Base-by-base conservation (phyloP, 1,284 basidiomycete species). In the Anthracocystis panici-leucophaei region DNA sequence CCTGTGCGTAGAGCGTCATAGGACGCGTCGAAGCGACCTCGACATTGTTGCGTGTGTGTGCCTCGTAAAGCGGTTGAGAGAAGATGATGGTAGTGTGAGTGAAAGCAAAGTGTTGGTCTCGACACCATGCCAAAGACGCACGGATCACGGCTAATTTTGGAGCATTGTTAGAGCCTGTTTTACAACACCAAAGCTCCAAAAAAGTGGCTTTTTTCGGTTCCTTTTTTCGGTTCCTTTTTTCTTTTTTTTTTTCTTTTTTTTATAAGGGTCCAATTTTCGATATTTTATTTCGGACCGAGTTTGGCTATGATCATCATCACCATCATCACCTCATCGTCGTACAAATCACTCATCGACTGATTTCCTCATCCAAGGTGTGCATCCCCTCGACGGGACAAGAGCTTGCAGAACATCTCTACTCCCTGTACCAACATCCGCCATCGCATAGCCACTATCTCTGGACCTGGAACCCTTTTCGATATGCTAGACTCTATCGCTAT, bases 1-100 rank as follows among this genome's bases (percentile, higher is more conserved):
- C 79, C 54, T 77, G 65, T 11, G 60, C 71, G 41, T 84, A 84
- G 9, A 84, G 79, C 71, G 83, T 84, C 77, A 80, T 71, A 8
- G 82, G 83, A 52, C 83, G 80, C 65, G 80, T 75, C 83, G 79
- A 16, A 84, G 69, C 16, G 83, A 84, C 27, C 79, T 59, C 27
- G 82, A 84, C 83, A 84, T 84, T 56, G 31, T 42, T 21, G 21
- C 27, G 35, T 18, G n/a, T 10, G 33, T 5, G 20, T 8, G 14
- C 33, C 55, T 57, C 27, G 11, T 8, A 21, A 27, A 16, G 25
- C n/a, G 25, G 27, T 44, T n/a, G 52, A 42, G 18, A 8, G 40
- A 11, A 3, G 27, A n/a, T 20, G 25, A 16, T 46, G 54, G 16
- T 45, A 29, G 44, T 10, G 20, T 11, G 20, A 23, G 49, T 21